Evolutionary conservation across 768 basidiomycete genomes (phyloP).

Genomic region (Russula virescens): DNA sequence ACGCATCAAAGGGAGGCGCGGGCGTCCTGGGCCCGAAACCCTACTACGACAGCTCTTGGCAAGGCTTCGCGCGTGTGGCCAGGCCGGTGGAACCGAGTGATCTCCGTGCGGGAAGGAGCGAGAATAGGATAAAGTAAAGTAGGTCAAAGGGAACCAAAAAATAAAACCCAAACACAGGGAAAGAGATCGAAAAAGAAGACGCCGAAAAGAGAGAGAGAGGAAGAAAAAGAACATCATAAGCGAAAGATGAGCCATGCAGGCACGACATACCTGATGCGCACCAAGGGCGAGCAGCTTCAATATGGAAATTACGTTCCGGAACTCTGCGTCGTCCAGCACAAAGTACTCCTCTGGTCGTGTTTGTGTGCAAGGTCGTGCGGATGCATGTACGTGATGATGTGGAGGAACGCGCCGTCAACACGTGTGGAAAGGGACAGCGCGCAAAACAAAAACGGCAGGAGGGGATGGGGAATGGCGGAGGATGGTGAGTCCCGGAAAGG

Average conservation of each 20-base stretch:
- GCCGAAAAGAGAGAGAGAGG: background rate
- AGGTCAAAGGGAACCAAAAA: no score
- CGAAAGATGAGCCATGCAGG: conserved; percentile 19
- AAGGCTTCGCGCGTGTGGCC: background rate
- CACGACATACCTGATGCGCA: conserved; percentile 49
- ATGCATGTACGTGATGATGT: background rate
- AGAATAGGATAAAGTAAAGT: no score
- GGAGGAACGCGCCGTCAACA: conserved; percentile 7
- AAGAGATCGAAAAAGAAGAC: background rate
- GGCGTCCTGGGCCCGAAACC: conserved; percentile 4
- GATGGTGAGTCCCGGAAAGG: no score
- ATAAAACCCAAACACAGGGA: no score
- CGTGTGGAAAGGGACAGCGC: background rate
- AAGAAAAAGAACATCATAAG: conserved; percentile 4
- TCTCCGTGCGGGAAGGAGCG: background rate
- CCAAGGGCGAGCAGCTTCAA: conserved; percentile 61
- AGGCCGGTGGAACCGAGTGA: background rate
- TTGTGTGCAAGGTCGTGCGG: background rate
- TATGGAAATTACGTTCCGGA: conserved; percentile 44
- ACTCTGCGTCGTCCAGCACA: conserved; percentile 33
- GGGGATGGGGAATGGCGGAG: no score
- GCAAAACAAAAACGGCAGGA: no score
- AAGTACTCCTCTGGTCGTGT: conserved; percentile 43
- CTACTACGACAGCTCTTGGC: background rate
- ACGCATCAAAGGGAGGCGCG: background rate